These are phyloP conservation scores for Yamadazyma phyllophila DNA, from an alignment of 805 yeast species.

Conservation along the genomic window DNA sequence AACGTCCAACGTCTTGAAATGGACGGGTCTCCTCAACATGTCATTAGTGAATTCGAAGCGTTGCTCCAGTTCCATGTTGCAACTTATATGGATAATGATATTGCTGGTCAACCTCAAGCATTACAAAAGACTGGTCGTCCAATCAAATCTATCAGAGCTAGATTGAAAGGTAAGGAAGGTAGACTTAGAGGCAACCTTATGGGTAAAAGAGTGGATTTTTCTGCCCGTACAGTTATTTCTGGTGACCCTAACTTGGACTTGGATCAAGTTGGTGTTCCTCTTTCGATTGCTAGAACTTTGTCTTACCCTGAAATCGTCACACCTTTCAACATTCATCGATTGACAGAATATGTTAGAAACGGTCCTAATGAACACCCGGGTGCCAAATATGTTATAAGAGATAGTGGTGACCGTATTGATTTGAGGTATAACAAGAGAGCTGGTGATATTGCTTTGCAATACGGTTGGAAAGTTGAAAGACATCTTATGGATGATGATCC, in stretches of 20 bases:
- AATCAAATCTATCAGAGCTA: slow-evolving; percentile 97
- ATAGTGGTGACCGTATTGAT: slow-evolving; percentile 98
- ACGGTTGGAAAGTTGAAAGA: slow-evolving; percentile 99
- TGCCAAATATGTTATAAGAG: slow-evolving; percentile 97
- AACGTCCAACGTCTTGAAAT: slow-evolving; percentile 96
- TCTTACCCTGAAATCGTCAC: slow-evolving; percentile 98
- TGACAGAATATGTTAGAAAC: slow-evolving; percentile 90
- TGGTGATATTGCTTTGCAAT: slow-evolving; percentile 95
- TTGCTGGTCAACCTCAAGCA: slow-evolving; percentile 99
- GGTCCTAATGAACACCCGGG: slow-evolving; percentile 99
- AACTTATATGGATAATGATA: slow-evolving; percentile 98
- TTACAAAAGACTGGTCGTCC: slow-evolving; percentile 98
- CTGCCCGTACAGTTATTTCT: slow-evolving; percentile 98
- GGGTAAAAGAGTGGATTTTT: slow-evolving; percentile 99
- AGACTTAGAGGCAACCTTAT: slow-evolving; percentile 96
- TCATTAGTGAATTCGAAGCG: slow-evolving; percentile 93
- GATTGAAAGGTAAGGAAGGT: slow-evolving; percentile 99
- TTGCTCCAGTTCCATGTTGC: slow-evolving; percentile 97
- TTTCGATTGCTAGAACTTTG: slow-evolving; percentile 90
- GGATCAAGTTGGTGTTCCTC: slow-evolving; percentile 99
- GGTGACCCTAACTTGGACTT: slow-evolving; percentile 98
- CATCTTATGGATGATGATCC: slow-evolving; percentile 98
- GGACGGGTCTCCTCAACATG: slow-evolving; percentile 99
- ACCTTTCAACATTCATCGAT: slow-evolving; percentile 90
- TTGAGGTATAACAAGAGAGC: slow-evolving; percentile 96